Percentiles rank a stretch among this genome's conserved stretches.
Evolutionary conservation across 1,139 yeast genomes (phyloP).

Genomic region (Lodderomyces parapsilosis): DNA sequence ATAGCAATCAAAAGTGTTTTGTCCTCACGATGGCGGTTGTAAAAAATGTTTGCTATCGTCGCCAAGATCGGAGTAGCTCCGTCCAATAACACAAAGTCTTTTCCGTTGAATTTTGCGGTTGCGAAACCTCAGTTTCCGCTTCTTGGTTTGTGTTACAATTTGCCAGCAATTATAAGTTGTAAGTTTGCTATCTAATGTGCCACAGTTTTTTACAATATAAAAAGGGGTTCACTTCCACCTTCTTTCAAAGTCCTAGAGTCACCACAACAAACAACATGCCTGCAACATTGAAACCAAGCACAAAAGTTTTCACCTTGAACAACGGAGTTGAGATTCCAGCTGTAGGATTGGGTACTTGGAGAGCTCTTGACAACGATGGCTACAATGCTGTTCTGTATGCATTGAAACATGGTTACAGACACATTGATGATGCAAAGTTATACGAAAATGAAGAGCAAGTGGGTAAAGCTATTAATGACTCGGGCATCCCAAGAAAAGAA

Average conservation of each 20-base stretch:
- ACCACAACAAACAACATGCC: slow-evolving; percentile 7
- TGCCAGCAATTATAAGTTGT: not conserved
- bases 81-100: not conserved
- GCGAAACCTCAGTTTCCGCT: too few species aligned
- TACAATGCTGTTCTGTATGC: slow-evolving; percentile 63
- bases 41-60: too few species aligned
- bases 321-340: slow-evolving; percentile 66
- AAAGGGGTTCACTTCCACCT: not conserved
- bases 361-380: slow-evolving; percentile 57
- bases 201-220: not conserved
- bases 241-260: not conserved
- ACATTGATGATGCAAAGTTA: slow-evolving; percentile 74
- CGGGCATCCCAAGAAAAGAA: slow-evolving; percentile 67
- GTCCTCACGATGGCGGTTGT: too few species aligned
- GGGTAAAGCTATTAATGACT: slow-evolving; percentile 63
- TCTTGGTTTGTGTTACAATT: not conserved
- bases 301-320: slow-evolving; percentile 45
- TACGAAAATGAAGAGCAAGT: slow-evolving; percentile 68
- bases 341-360: slow-evolving; percentile 79
- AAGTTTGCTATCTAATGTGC: not conserved
- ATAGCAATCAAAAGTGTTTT: not conserved
- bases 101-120: not conserved
- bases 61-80: too few species aligned
- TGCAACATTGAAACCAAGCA: slow-evolving; percentile 14
- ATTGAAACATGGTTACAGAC: slow-evolving; percentile 67